A percentile compares a stretch with the other conserved stretches of the same genome.
phyloP scores from a whole-genome alignment of 192 early-diverging fungal genomes.

The Spizellomyces punctatus region DNA sequence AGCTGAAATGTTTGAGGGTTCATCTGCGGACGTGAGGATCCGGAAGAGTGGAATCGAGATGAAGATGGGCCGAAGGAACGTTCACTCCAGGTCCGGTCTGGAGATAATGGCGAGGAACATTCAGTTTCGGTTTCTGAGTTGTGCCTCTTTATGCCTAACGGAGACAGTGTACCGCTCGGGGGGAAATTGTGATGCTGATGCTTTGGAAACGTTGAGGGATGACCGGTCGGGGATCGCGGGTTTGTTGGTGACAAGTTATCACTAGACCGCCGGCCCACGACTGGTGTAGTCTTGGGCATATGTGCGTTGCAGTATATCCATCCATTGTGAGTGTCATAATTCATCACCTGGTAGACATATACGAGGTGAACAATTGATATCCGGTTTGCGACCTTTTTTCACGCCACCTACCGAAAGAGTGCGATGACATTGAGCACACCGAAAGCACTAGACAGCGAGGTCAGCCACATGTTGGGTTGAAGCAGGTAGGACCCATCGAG shows the following conservation, averaged over 20 bases:
- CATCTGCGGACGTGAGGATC: background rate
- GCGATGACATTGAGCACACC: conserved; percentile 23
- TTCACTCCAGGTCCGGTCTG: background rate
- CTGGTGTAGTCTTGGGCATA: conserved; percentile 10
- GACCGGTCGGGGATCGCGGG: background rate
- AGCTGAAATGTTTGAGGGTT: background rate
- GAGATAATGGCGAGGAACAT: background rate
- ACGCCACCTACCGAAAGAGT: conserved; percentile 21
- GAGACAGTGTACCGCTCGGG: background rate
- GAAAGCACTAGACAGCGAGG: conserved; percentile 6
- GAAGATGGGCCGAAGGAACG: background rate
- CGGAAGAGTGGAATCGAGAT: background rate
- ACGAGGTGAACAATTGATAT: background rate
- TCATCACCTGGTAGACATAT: conserved; percentile 8
- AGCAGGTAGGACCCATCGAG: background rate
- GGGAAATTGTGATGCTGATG: background rate
- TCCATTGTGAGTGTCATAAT: conserved; percentile 22
- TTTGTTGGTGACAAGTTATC: background rate
- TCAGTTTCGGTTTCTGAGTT: background rate
- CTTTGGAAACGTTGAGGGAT: background rate
- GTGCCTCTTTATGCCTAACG: background rate
- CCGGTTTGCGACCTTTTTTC: background rate
- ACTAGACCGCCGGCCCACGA: background rate
- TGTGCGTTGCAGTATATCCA: conserved; percentile 24
- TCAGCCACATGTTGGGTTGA: background rate